Evolutionary conservation across 2,329 filamentous ascomycete genomes (phyloP).

Genomic region (Lasiodiplodia gonubiensis): DNA sequence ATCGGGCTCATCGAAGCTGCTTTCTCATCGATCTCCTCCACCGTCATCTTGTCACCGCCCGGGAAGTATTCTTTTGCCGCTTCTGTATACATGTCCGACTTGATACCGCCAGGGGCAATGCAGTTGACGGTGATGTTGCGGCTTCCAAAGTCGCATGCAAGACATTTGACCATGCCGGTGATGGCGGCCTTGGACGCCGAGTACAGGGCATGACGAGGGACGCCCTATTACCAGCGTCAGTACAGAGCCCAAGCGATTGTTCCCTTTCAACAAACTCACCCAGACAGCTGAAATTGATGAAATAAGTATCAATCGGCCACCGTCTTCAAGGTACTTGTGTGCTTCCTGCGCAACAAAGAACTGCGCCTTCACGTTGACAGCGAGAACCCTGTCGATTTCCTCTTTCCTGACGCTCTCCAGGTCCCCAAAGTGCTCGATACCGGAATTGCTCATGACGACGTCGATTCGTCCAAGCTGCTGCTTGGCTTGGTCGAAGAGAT

Average conservation of each 20-base stretch:
- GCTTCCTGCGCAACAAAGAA: slow-evolving; percentile 38
- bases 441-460: slow-evolving; percentile 61
- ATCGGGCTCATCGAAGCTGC: neutral
- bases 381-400: slow-evolving; percentile 73
- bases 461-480: slow-evolving; percentile 50
- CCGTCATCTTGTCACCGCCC: slow-evolving; percentile 10
- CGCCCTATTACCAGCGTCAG: neutral
- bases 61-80: slow-evolving; percentile 14
- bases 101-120: slow-evolving; percentile 87
- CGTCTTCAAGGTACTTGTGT: slow-evolving; percentile 30
- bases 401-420: slow-evolving; percentile 60
- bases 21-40: slow-evolving; percentile 10
- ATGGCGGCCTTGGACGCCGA: slow-evolving; percentile 16
- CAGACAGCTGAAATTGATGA: slow-evolving; percentile 34
- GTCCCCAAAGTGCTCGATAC: slow-evolving; percentile 71
- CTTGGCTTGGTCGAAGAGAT: slow-evolving; percentile 46
- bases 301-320: slow-evolving; percentile 32
- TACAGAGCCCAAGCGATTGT: neutral
- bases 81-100: slow-evolving; percentile 74
- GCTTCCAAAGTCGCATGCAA: slow-evolving; percentile 24
- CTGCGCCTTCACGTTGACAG: slow-evolving; percentile 61
- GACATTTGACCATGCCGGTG: slow-evolving; percentile 16
- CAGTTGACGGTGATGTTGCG: slow-evolving; percentile 84
- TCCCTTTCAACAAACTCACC: neutral
- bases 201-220: slow-evolving; percentile 14